These are phyloP conservation scores for Penicillium manginii DNA, from an alignment of 495 filamentous ascomycete species.

Conservation along the genomic window DNA sequence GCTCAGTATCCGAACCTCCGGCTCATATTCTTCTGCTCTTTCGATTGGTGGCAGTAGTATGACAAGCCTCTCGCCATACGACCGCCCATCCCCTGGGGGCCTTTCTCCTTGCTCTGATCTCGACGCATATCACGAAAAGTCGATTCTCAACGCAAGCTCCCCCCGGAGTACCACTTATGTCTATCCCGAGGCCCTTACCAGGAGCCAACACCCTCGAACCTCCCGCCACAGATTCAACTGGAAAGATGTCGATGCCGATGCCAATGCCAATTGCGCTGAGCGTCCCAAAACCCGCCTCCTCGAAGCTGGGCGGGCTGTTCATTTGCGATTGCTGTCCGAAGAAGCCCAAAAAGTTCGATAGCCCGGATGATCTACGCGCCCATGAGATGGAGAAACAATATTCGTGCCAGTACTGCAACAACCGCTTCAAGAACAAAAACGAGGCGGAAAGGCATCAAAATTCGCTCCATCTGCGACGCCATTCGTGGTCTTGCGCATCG, in stretches of 20 bases:
- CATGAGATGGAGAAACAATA: slow-evolving; percentile 98
- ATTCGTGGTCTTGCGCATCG: slow-evolving; percentile 96
- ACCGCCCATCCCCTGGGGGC: slow-evolving; percentile 72
- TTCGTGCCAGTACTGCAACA: slow-evolving; percentile 85
- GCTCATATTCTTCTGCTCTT: slow-evolving; percentile 73
- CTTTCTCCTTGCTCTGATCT: slow-evolving; percentile 67
- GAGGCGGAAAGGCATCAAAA: slow-evolving; percentile 98
- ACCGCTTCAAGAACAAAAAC: slow-evolving; percentile 99
- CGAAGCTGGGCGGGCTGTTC: slow-evolving; percentile 55
- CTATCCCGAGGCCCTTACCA: slow-evolving; percentile 21
- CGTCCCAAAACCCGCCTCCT: slow-evolving; percentile 31
- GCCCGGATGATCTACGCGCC: slow-evolving; percentile 73
- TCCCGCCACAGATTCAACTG: slow-evolving; percentile 31
- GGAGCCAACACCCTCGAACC: slow-evolving; percentile 33
- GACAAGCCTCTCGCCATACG: slow-evolving; percentile 72
- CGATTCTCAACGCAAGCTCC: slow-evolving; percentile 61
- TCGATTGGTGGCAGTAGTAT: slow-evolving; percentile 72
- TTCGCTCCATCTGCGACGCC: slow-evolving; percentile 89
- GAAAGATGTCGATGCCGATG: slow-evolving; percentile 51
- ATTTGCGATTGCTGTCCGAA: slow-evolving; percentile 99
- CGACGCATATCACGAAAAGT: slow-evolving; percentile 48
- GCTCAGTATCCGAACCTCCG: slow-evolving; percentile 64
- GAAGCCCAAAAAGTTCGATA: slow-evolving; percentile 98
- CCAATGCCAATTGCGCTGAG: slow-evolving; percentile 39
- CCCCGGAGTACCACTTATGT: slow-evolving; percentile 46